Evolutionary conservation across 148 eudicot species (phyloP), one percentile per base, ranked within the genome.

Genomic region (Agrostemma githago): DNA sequence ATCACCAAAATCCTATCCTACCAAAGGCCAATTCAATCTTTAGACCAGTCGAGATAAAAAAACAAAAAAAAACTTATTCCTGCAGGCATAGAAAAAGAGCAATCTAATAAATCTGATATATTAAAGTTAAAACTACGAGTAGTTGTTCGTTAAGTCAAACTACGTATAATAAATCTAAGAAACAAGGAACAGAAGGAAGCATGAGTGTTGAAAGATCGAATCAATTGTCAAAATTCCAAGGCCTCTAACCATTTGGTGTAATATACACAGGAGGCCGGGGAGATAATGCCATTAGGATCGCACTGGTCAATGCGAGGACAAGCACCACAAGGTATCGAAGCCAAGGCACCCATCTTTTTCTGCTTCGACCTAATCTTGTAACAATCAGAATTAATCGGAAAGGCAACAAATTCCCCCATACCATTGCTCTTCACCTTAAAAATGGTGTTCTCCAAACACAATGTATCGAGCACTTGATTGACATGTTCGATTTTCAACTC

Each of bases 371-470:
- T 77, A 69, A 39, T 8, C 77, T 78, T 88, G 56, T 89, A 93
- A 73, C 98, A 93, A 37, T 75, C 64, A 1, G 56, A 62, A 48
- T 88, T 86, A 6, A 78, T 51, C 5, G 95, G 91, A 82, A 93
- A 69, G 3, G 79, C 46, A 71, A 72, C 81, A 74, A 76, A 89
- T 61, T 91, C 95, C 15, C 86, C 91, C 41, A 68, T 68, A 0
- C 98, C 92, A 38, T 86, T 89, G 76, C 95, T 85, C 84, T 77
- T 89, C 70, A 89, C 86, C 77, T 86, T 88, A 12, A 84, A 26
- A 66, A 89, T 68, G 60, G 77, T 82, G 34, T 84, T 86, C 54
- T 84, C 94, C 80, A 88, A 70, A 79, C 89, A 86, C 88, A 91
- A 66, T 26, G 79, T 76, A n/a, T 60, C 71, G 58, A 93, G 74